phyloP scores from a whole-genome alignment of 768 basidiomycete species.

The Auricularia cornea region DNA sequence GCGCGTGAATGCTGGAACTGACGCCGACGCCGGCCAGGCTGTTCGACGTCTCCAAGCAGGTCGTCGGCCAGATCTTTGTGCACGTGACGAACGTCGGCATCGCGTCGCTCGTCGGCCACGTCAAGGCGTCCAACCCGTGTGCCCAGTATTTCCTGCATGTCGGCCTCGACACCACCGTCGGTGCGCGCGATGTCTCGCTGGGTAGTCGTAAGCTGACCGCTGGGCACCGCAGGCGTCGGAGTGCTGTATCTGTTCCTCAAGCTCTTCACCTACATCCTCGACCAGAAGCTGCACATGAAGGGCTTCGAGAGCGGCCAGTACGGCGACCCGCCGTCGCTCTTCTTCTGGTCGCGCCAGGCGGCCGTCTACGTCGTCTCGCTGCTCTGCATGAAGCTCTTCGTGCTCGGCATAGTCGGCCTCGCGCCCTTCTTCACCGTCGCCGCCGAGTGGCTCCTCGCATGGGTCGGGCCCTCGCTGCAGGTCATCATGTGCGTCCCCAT shows the following conservation, averaged over 20 bases:
- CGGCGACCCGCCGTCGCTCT: constrained; percentile 69
- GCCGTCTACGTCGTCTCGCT: constrained; percentile 76
- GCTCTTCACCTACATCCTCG: constrained; percentile 52
- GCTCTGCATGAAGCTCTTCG: constrained; percentile 82
- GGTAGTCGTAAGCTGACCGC: too few species aligned
- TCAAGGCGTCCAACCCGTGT: constrained; percentile 75
- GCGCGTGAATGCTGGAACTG: neutral
- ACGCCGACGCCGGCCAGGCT: constrained; percentile 41
- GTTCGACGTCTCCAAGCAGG: constrained; percentile 91
- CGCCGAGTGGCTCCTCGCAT: constrained; percentile 84
- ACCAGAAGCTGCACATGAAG: constrained; percentile 54
- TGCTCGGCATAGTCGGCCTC: constrained; percentile 64
- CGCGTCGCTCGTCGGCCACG: constrained; percentile 65
- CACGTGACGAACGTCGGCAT: constrained; percentile 73
- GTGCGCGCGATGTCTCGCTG: constrained; percentile 39
- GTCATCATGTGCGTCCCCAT: constrained; percentile 64
- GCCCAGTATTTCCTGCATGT: constrained; percentile 90
- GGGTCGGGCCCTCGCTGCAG: constrained; percentile 62
- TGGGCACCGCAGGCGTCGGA: constrained; percentile 72
- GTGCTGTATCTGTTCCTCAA: constrained; percentile 71
- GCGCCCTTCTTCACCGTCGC: constrained; percentile 62
- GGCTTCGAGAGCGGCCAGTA: constrained; percentile 86
- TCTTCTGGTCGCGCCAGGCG: constrained; percentile 69
- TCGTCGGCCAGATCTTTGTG: constrained; percentile 77
- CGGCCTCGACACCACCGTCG: constrained; percentile 83